Evolutionary conservation across 495 filamentous ascomycete species (phyloP).

Genomic region (Penicillium paxilli): DNA sequence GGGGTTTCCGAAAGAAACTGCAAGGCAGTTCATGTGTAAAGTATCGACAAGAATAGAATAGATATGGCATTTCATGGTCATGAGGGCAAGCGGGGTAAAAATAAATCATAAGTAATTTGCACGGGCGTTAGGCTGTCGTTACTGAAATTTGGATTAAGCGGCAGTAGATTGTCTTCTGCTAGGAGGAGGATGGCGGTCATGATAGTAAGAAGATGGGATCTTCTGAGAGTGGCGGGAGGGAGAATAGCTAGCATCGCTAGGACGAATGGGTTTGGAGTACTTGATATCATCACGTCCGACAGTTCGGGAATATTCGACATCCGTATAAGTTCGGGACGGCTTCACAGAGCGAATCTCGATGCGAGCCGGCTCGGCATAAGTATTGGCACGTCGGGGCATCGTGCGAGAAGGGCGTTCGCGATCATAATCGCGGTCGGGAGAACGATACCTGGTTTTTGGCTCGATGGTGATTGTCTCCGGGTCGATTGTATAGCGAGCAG

Average conservation of each 20-base stretch:
- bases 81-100: neutral
- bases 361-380: constrained; percentile 11
- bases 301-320: constrained; percentile 20
- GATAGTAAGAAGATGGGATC: constrained; percentile 13
- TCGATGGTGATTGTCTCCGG: constrained; percentile 35
- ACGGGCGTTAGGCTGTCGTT: constrained; percentile 26
- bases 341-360: constrained; percentile 20
- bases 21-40: neutral
- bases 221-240: constrained; percentile 3
- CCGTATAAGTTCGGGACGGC: constrained; percentile 10
- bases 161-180: constrained; percentile 29
- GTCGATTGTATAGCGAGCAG: constrained; percentile 38
- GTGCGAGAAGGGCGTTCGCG: constrained; percentile 8
- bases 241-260: constrained; percentile 11
- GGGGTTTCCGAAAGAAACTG: constrained; percentile 4
- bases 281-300: constrained; percentile 16
- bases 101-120: constrained; percentile 13
- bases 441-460: constrained; percentile 25
- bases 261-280: constrained; percentile 18
- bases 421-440: constrained; percentile 19
- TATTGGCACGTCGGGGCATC: constrained; percentile 20
- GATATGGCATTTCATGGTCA: constrained; percentile 1
- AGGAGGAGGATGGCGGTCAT: constrained; percentile 13
- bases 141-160: constrained; percentile 15
- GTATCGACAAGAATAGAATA: constrained; percentile 20